phyloP scores from a whole-genome alignment of 768 basidiomycete species.

The Antrodiella citrinella region DNA sequence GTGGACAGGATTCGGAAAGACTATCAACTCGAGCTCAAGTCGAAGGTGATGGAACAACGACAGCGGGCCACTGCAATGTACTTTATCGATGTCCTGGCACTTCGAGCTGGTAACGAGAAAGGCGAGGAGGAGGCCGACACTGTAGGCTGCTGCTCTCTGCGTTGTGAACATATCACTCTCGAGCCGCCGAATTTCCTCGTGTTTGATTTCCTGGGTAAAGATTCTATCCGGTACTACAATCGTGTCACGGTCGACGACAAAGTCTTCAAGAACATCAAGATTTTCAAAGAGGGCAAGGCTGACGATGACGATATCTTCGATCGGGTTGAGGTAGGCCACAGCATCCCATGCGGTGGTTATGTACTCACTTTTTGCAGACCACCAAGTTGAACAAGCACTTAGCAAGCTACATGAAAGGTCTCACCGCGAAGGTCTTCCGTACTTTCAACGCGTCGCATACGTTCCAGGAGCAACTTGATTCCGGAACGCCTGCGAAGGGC shows the following conservation, averaged over 20 bases:
- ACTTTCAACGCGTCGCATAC: constrained; percentile 98
- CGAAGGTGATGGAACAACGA: constrained; percentile 88
- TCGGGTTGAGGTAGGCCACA: constrained; percentile 73
- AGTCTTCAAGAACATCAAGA: constrained; percentile 96
- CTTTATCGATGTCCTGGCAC: constrained; percentile 93
- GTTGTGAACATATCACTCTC: constrained; percentile 93
- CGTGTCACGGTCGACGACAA: constrained; percentile 82
- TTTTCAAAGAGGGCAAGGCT: constrained; percentile 91
- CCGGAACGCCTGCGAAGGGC: constrained; percentile 56
- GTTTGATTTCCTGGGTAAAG: constrained; percentile 98
- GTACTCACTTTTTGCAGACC: constrained; percentile 49
- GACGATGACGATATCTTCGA: constrained; percentile 90
- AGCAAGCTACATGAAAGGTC: constrained; percentile 88
- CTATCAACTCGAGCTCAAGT: constrained; percentile 77
- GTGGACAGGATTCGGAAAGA: constrained; percentile 88
- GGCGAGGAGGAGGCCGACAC: constrained; percentile 99
- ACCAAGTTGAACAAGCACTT: constrained; percentile 85
- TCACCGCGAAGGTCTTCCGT: constrained; percentile 99
- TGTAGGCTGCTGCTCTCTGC: constrained; percentile 95
- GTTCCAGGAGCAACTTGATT: constrained; percentile 85
- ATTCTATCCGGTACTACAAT: constrained; percentile 96
- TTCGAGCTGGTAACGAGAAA: constrained; percentile 99
- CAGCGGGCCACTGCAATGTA: constrained; percentile 99
- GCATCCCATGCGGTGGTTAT: too few relatives aligned
- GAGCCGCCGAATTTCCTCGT: constrained; percentile 80